Evolutionary conservation across 345 rosid species (phyloP), one percentile per base, ranked within the genome.

Genomic region (Eucalyptus marginata): DNA sequence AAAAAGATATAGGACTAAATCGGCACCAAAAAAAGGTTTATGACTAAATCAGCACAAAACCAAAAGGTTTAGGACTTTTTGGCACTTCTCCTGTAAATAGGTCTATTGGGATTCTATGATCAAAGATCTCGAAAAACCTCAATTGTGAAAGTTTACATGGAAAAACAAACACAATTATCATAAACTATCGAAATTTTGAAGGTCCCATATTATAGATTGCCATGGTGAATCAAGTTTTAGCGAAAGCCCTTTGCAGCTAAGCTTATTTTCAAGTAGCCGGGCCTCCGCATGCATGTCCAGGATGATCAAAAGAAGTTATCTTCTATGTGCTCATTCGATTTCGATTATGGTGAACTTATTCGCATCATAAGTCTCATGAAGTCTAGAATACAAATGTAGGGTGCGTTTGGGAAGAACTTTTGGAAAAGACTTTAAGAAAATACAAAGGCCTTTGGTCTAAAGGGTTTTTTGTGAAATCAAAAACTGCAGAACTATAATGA

Each of bases 131-230:
- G 0, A 66, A 66, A 66, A 17, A 66, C 16, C 6, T 66, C 40
- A 3, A 4, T 66, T 31, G 43, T 3, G 6, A 66, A 66, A 15
- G 43, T n/a, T 66, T 8, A 66, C 22, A 31, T 15, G 16, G 40
- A 66, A 66, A 31, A 9, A 7, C 3, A 31, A 66, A 8, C 40
- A 66, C 40, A n/a, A 31, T 66, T n/a, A n/a, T 66, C 40, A 66
- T 17, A 11, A 7, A 66, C 11, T 15, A 31, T 31, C 3, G 1
- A 66, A 66, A 66, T 1, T 31, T n/a, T 31, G 12, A 15, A 66
- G 40, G 79, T 7, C 76, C 1, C 10, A 6, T n/a, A 0, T 66
- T n/a, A 11, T 15, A 7, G 22, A 31, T 66, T 8, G 3, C 3
- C 33, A 31, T 8, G 40, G 40, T 31, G 1, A 16, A 31, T 15